These are phyloP conservation scores for Eutypella sp. DNA, from an alignment of 2,329 filamentous ascomycete species.

Conservation along the genomic window DNA sequence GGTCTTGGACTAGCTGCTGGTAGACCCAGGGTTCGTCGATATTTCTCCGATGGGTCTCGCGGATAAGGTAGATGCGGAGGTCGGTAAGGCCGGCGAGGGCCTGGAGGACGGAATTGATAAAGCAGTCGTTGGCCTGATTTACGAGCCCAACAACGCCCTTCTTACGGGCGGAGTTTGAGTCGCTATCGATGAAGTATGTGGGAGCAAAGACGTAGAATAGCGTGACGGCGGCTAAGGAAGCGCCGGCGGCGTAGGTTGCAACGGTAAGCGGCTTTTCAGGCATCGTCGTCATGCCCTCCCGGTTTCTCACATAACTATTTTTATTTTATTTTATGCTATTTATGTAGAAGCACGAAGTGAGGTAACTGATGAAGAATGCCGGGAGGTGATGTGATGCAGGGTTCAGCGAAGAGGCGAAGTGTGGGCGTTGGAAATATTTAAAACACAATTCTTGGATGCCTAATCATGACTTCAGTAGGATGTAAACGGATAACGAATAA, in stretches of 20 bases:
- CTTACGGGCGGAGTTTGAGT: constrained; percentile 63
- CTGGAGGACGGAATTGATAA: constrained; percentile 95
- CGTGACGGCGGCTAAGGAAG: constrained; percentile 88
- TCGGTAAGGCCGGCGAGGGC: constrained; percentile 86
- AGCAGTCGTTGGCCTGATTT: constrained; percentile 93
- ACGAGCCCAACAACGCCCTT: constrained; percentile 83
- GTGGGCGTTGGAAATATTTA: too few species aligned
- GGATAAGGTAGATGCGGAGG: constrained; percentile 84
- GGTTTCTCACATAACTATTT: constrained; percentile 1
- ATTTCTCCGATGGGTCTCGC: constrained; percentile 78
- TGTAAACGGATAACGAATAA: too few species aligned
- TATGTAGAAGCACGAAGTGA: too few species aligned
- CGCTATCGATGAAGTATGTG: constrained; percentile 91
- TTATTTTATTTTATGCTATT: too few species aligned
- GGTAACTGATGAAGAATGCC: too few species aligned
- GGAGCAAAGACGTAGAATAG: constrained; percentile 96
- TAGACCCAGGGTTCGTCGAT: constrained; percentile 78
- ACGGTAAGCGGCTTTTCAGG: constrained; percentile 78
- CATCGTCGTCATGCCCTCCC: too few species aligned
- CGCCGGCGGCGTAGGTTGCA: constrained; percentile 90
- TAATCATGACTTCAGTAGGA: too few species aligned
- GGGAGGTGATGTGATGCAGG: too few species aligned
- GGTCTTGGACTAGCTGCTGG: constrained; percentile 50
- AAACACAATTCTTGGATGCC: too few species aligned
- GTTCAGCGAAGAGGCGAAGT: too few species aligned